Evolutionary conservation across 768 basidiomycete genomes (phyloP), one percentile per base, ranked within the genome.

Genomic region (Coprinopsis marcescibilis): DNA sequence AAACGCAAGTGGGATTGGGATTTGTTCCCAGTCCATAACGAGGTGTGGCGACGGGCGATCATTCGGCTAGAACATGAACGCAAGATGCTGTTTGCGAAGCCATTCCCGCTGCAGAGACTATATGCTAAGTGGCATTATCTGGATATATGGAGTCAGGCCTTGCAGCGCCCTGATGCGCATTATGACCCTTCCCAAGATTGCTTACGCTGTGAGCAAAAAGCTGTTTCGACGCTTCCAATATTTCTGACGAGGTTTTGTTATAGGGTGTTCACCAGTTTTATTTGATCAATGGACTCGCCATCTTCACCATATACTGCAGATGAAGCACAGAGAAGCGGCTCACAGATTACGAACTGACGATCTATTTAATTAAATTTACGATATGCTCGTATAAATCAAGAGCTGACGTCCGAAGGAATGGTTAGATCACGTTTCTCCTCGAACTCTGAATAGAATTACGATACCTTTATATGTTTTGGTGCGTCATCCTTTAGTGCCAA

Each of bases 241-340:
- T 11, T 25, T 3, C 14, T 13, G 11, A 19, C 7, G 35, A 7
- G 17, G 20, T 42, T 13, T 20, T 29, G 5, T 23, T 10, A 41
- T 48, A 60, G 60, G 57, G 56, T 61, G 57, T 38, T 32, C 57
- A 24, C 57, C 60, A 27, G 56, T 55, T 3, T 51, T 60, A 11
- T 51, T 58, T 20, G 55, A 59, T 30, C 56, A 60, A 27, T 60
- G 62, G 59, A 63, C 59, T 4, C 33, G 46, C 3, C 56, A 59
- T 40, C 45, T 61, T 13, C 51, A 59, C 40, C 59, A 60, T 25
- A 51, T 47, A 21, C 27, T 61, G 13, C 56, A 48, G 32, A 17
- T 46, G n/a, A 45, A 53, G 32, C 25, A 20, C 4, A 11, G 8
- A 8, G 33, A 46, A 26, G n/a, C 35, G 20, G 27, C n/a, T 17